phyloP scores from a whole-genome alignment of 192 early-diverging fungal species.

The Umbelopsis isabellina region DNA sequence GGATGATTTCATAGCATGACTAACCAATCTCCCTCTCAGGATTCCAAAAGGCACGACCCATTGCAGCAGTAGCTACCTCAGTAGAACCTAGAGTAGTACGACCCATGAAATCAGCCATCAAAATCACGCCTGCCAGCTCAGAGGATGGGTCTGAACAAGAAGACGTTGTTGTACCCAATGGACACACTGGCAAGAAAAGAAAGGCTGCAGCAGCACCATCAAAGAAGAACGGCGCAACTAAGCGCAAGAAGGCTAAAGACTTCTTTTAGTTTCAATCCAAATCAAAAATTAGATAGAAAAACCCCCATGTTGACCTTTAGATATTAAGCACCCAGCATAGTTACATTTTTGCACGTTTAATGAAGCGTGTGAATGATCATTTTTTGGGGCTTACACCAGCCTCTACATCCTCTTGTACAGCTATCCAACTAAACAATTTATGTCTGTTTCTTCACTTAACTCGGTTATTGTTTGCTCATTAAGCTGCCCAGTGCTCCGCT shows the following conservation, averaged over 20 bases:
- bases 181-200: neutral
- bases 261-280: neutral
- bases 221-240: slow-evolving; percentile 2
- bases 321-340: too few relatives aligned
- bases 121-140: too few relatives aligned
- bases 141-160: neutral
- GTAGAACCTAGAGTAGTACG: neutral
- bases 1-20: neutral
- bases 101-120: slow-evolving; percentile 13
- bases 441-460: neutral
- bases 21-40: neutral
- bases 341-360: too few relatives aligned
- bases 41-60: slow-evolving; percentile 13
- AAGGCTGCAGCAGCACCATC: neutral
- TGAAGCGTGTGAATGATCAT: too few relatives aligned
- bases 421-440: neutral
- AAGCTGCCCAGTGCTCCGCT: too few relatives aligned
- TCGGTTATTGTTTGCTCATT: too few relatives aligned
- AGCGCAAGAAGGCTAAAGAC: slow-evolving; percentile 16
- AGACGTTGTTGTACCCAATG: neutral
- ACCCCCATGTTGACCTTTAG: too few relatives aligned
- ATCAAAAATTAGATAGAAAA: too few relatives aligned
- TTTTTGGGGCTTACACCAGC: too few relatives aligned
- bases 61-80: neutral
- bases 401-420: neutral